A percentile compares a stretch with the other conserved stretches of the same genome.
Evolutionary conservation across 306 rosid genomes (phyloP).

Genomic region (Cucumis hystrix): DNA sequence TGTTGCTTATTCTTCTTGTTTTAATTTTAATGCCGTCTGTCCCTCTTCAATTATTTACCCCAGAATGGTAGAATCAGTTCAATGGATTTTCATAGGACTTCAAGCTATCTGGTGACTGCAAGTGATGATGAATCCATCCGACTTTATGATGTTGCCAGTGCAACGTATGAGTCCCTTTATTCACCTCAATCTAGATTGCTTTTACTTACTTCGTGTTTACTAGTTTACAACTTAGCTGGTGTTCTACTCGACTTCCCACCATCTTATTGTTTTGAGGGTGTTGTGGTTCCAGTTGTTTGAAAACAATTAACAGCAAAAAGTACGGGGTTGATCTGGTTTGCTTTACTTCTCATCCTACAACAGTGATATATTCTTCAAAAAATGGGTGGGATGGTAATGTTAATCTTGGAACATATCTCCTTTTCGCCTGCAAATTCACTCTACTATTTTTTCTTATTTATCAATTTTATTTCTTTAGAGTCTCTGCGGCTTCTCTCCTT

Average conservation of each 20-base stretch:
- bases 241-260: not conserved
- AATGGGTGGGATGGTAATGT: conserved; percentile 94
- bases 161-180: conserved; percentile 40
- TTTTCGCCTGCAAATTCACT: not conserved
- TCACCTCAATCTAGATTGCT: not conserved
- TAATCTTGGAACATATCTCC: not conserved
- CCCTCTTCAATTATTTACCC: not conserved
- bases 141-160: conserved; percentile 63
- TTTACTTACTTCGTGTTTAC: not conserved
- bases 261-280: not conserved
- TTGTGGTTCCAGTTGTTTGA: conserved; percentile 60
- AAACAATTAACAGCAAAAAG: conserved; percentile 96
- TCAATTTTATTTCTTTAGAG: conserved; percentile 36
- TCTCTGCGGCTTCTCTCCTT: conserved; percentile 82
- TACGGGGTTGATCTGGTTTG: conserved; percentile 95
- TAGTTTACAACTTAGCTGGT: not conserved
- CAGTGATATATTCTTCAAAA: conserved; percentile 92
- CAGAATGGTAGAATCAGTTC: conserved; percentile 90
- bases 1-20: not conserved
- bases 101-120: conserved; percentile 82
- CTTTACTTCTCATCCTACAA: conserved; percentile 91
- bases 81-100: conserved; percentile 77
- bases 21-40: not conserved
- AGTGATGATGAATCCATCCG: conserved; percentile 95
- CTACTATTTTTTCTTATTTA: not conserved